Percentiles rank a stretch among this genome's conserved stretches.
Conservation (phyloP, 2,329 filamentous ascomycete species). For the Ilyonectria mors-panacis region DNA sequence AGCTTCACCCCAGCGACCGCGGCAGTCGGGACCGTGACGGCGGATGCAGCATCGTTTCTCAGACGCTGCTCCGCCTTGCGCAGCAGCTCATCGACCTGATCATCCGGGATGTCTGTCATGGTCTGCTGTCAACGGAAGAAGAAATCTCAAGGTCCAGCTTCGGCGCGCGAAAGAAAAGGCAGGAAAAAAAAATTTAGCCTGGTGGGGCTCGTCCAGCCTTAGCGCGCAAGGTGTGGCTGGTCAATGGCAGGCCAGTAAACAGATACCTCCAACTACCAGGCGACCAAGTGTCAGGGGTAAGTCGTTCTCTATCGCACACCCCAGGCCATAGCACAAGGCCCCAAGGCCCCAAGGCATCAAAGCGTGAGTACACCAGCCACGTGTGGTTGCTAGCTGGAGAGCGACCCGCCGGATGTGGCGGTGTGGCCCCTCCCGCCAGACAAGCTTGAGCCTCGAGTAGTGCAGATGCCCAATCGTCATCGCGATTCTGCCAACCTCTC, state of each 20-base stretch:
- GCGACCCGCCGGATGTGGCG: slow-evolving; percentile 1
- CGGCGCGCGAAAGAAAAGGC: slow-evolving; percentile 10
- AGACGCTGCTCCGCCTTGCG: slow-evolving; percentile 53
- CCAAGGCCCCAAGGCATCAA: not conserved
- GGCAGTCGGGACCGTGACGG: slow-evolving; percentile 32
- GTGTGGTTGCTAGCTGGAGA: not conserved
- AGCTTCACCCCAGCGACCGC: slow-evolving; percentile 35
- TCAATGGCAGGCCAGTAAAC: not conserved
- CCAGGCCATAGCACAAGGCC: not conserved
- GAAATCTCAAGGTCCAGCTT: not conserved
- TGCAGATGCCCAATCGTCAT: slow-evolving; percentile 46
- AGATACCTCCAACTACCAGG: not conserved
- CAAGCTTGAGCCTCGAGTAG: slow-evolving; percentile 24
- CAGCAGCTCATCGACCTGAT: slow-evolving; percentile 52
- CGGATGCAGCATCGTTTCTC: slow-evolving; percentile 41
- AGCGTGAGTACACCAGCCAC: not conserved
- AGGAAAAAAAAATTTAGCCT: slow-evolving; percentile 19
- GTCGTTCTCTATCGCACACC: not conserved
- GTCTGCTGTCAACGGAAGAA: slow-evolving; percentile 44
- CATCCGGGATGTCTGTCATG: slow-evolving; percentile 50
- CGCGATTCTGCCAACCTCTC: slow-evolving; percentile 36
- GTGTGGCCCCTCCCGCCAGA: slow-evolving; percentile 19
- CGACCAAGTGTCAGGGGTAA: not conserved
- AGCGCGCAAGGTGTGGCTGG: slow-evolving; percentile 12
- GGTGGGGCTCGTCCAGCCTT: not conserved